phyloP scores from a whole-genome alignment of 116 monocot genomes.

The Posidonia oceanica region DNA sequence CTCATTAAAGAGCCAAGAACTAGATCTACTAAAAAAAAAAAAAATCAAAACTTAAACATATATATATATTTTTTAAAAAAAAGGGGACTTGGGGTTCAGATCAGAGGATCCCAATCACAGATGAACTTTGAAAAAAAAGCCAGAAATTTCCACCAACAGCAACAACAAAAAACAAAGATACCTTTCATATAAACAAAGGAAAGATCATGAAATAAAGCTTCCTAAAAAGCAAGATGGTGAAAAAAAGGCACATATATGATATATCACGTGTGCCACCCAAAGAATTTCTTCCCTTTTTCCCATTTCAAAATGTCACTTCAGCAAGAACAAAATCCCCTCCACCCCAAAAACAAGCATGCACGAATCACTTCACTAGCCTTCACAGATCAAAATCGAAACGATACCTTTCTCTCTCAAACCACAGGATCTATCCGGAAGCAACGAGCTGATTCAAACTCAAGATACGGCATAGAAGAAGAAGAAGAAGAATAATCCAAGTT shows the following conservation, averaged over 20 bases:
- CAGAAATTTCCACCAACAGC: not conserved
- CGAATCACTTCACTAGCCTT: not conserved
- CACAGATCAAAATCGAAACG: not conserved
- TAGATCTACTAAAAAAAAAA: not conserved
- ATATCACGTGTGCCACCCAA: too few relatives aligned
- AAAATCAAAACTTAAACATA: not conserved
- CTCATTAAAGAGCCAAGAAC: not conserved
- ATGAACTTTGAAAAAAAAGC: not conserved
- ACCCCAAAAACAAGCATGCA: not conserved
- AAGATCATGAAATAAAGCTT: too few relatives aligned
- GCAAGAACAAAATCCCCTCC: not conserved
- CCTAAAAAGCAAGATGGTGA: too few relatives aligned
- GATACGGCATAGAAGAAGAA: too few relatives aligned
- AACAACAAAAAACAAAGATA: not conserved
- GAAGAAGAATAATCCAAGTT: too few relatives aligned
- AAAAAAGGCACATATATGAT: too few relatives aligned
- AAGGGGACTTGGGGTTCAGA: not conserved
- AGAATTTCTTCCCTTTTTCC: too few relatives aligned
- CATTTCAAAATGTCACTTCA: too few relatives aligned
- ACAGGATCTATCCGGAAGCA: too few relatives aligned
- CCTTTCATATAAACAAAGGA: too few relatives aligned
- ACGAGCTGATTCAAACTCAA: too few relatives aligned
- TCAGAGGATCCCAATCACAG: not conserved
- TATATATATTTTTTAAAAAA: not conserved
- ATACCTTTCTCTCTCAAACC: not conserved